phyloP scores from a whole-genome alignment of 208 protist species.

The Crithidia sp. region DNA sequence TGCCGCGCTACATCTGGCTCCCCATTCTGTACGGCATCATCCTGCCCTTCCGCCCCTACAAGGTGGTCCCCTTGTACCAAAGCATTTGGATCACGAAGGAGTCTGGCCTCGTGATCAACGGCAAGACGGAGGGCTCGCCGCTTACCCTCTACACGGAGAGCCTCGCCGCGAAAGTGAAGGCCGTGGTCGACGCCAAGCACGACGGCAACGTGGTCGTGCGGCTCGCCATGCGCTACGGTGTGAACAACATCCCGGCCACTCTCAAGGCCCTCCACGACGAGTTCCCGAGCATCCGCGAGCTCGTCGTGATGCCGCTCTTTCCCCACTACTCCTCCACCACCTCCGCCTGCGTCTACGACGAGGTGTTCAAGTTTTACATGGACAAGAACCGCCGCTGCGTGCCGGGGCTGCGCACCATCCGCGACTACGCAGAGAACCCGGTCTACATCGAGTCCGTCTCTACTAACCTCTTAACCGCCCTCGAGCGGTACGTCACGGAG shows the following conservation, averaged over 20 bases:
- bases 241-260: slow-evolving; percentile 23
- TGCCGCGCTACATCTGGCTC: slow-evolving; percentile 46
- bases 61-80: slow-evolving; percentile 31
- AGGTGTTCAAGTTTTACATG: slow-evolving; percentile 38
- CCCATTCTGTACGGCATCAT: slow-evolving; percentile 62
- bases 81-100: slow-evolving; percentile 38
- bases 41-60: slow-evolving; percentile 43
- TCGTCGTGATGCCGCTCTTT: slow-evolving; percentile 60
- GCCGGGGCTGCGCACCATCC: slow-evolving; percentile 42
- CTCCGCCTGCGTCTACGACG: slow-evolving; percentile 47
- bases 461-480: slow-evolving; percentile 14
- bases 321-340: slow-evolving; percentile 68
- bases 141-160: slow-evolving; percentile 19
- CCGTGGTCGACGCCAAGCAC: not conserved
- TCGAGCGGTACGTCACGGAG: slow-evolving; percentile 13
- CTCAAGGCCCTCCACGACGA: slow-evolving; percentile 26
- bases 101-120: slow-evolving; percentile 20
- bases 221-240: slow-evolving; percentile 40
- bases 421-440: slow-evolving; percentile 48
- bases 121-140: slow-evolving; percentile 19
- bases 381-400: slow-evolving; percentile 31
- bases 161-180: slow-evolving; percentile 5
- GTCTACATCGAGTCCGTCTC: slow-evolving; percentile 46
- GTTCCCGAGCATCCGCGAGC: slow-evolving; percentile 4
- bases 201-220: slow-evolving; percentile 24